Conservation (phyloP, 306 rosid genomes). For the Lathyrus aphaca region DNA sequence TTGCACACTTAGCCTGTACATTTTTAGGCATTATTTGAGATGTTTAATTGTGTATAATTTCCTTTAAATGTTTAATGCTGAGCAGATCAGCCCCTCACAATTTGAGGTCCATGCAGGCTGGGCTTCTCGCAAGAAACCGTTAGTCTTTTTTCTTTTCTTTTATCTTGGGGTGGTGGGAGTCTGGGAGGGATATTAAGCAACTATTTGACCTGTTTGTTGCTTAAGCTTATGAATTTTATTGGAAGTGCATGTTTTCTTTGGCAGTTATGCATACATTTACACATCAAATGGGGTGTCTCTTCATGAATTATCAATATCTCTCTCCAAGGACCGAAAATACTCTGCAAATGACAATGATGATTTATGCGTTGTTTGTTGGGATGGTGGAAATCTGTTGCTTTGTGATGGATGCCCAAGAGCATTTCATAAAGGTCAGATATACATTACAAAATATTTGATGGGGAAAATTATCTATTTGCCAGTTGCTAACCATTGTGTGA, state of each 20-base stretch:
- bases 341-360: constrained; percentile 89
- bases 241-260: constrained; percentile 40
- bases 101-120: constrained; percentile 98
- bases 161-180: constrained; percentile 8
- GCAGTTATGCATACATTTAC: constrained; percentile 94
- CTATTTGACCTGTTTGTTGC: constrained; percentile 28
- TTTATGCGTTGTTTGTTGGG: constrained; percentile 85
- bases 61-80: constrained; percentile 32
- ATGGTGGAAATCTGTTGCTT: constrained; percentile 92
- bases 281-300: constrained; percentile 97
- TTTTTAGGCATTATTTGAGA: constrained; percentile 20
- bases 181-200: constrained; percentile 37
- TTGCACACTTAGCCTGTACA: constrained; percentile 33
- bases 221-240: constrained; percentile 35
- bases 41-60: constrained; percentile 29
- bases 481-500: constrained; percentile 15
- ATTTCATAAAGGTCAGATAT: constrained; percentile 85
- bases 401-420: constrained; percentile 99
- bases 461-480: constrained; percentile 30
- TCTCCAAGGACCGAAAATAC: constrained; percentile 86
- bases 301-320: constrained; percentile 86
- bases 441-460: constrained; percentile 24
- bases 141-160: constrained; percentile 44
- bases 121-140: constrained; percentile 96
- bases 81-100: constrained; percentile 96